Evolutionary conservation across 805 yeast genomes (phyloP).

Genomic region (Maudiozyma serrabonitensis): DNA sequence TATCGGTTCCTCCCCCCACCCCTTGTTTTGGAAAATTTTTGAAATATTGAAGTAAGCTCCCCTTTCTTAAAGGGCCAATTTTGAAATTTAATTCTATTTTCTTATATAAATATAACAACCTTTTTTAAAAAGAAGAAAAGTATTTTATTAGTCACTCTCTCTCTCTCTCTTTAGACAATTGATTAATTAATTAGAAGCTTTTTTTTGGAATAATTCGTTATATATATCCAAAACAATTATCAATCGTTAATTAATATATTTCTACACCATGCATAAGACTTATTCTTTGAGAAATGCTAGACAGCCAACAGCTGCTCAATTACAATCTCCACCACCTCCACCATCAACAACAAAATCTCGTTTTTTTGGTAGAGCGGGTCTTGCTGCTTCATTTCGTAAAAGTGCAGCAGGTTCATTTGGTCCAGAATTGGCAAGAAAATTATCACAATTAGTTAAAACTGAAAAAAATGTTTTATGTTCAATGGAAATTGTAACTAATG

Average conservation of each 20-base stretch:
- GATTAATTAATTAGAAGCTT: no score
- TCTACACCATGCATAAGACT: slow-evolving; percentile 63
- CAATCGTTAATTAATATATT: background rate
- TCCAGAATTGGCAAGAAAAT: slow-evolving; percentile 88
- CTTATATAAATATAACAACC: no score
- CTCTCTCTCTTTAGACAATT: no score
- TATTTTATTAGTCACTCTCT: no score
- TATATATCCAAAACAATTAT: background rate
- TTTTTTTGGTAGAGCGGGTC: slow-evolving; percentile 67
- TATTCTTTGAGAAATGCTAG: slow-evolving; percentile 69
- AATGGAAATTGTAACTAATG: slow-evolving; percentile 84
- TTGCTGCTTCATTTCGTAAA: slow-evolving; percentile 65
- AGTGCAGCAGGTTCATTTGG: slow-evolving; percentile 86
- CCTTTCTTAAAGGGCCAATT: no score
- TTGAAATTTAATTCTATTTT: no score
- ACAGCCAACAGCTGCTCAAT: slow-evolving; percentile 76
- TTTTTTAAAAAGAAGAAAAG: no score
- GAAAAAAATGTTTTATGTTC: slow-evolving; percentile 95
- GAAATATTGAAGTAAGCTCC: no score
- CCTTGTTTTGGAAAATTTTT: no score
- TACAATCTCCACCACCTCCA: slow-evolving; percentile 75
- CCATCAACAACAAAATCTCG: slow-evolving; percentile 62
- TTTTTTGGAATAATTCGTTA: no score
- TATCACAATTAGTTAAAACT: slow-evolving; percentile 85
- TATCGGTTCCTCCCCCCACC: no score